Percentiles rank a stretch among this genome's conserved stretches.
These are phyloP conservation scores for Erythrobasidium hasegawianum DNA, from an alignment of 1,284 basidiomycete species.

Conservation along the genomic window DNA sequence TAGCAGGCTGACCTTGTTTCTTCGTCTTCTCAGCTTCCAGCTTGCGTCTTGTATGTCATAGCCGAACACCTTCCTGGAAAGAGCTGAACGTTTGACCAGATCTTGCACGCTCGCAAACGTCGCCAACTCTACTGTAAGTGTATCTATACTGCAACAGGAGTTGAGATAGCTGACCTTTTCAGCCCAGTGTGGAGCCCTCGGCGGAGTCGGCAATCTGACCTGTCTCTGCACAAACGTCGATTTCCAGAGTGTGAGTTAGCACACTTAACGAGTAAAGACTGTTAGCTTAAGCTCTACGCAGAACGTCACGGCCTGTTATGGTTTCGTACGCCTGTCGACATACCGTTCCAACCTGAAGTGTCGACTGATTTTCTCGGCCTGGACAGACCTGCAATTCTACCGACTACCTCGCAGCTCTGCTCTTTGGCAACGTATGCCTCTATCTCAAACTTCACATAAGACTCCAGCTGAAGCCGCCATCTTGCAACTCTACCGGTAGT, in stretches of 20 bases:
- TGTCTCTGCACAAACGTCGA: conserved; percentile 3
- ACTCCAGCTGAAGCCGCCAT: background rate
- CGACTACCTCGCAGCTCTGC: background rate
- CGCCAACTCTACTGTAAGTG: background rate
- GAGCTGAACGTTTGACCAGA: background rate
- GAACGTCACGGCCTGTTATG: background rate
- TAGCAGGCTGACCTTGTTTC: background rate
- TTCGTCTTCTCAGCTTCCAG: background rate
- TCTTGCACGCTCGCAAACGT: background rate
- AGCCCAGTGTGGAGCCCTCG: no score
- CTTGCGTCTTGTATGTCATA: background rate
- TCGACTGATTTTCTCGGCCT: background rate
- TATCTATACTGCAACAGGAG: background rate
- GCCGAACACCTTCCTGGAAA: background rate
- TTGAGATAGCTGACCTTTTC: background rate
- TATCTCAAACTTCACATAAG: background rate
- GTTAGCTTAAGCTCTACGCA: background rate
- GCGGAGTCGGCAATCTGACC: conserved; percentile 1
- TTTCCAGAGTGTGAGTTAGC: background rate
- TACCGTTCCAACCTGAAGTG: background rate
- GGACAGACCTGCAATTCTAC: conserved; percentile 4
- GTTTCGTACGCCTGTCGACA: background rate
- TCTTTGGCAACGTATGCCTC: background rate
- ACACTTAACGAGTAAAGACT: background rate
- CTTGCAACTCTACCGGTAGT: background rate